Evolutionary conservation across 805 yeast genomes (phyloP), one percentile per base, ranked within the genome.

Genomic region (Pichia membranifaciens): DNA sequence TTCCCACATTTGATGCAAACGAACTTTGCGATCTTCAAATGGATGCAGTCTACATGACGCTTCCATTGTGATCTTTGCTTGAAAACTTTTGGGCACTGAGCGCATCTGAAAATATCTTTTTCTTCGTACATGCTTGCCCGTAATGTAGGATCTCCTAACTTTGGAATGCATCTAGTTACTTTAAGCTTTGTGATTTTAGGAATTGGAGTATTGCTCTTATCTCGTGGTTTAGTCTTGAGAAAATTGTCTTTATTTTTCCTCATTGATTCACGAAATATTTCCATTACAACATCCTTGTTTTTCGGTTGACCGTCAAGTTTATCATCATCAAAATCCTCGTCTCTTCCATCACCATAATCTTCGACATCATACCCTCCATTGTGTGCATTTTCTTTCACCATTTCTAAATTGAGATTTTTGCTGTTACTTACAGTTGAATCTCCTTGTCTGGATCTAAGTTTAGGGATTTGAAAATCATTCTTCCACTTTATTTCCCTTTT

Each of bases 31-130:
- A 23, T 82, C 21, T 60, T 60, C 32, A 63, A 73, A 59, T 82
- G 89, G 53, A 82, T 79, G 20, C 84, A 79, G 49, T 86, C 66
- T 59, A 78, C 73, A 58, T 83, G 89, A 47, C 89, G 66, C 59
- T 79, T 80, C 57, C 81, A 66, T 59, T 82, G 87, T 50, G 83
- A 87, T 55, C 78, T 78, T 51, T 87, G 71, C 53, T 75, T 76
- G 62, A 83, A 82, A 3, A 58, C 56, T 54, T 71, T 72, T 1
- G 56, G 51, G 51, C 78, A 74, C 10, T 60, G 56, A 7, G 54
- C 52, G 49, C 59, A 51, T 16, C 47, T 45, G 43, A 74, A 73
- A 17, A 41, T 21, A 41, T 41, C 44, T 7, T 47, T 47, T 32
- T 47, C 45, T 32, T 40, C 44, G 25, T 20, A 37, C n/a, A 20